Base-by-base conservation (phyloP, 352 stramenopile genomes). In the Phytophthora brassicae region DNA sequence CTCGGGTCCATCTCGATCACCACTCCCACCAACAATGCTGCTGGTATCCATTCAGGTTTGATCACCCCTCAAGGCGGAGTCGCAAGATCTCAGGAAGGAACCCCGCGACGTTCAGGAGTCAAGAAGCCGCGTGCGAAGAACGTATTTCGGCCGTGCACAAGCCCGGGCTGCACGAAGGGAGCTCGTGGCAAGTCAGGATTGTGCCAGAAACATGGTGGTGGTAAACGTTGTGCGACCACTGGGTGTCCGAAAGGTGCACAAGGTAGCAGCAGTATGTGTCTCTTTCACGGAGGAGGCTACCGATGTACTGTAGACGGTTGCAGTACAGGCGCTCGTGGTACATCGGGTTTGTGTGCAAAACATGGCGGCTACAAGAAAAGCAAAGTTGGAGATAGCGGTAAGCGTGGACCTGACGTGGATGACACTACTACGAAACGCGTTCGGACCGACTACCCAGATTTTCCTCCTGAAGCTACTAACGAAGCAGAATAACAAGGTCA, bases 281-380 rank as follows among this genome's bases (percentile, higher is more conserved):
- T 93, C 9, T 91, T 90, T 59, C 88, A 96, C 50, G 88, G 88
- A 46, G 88, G 87, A 7, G 89, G 85, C 42, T 92, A 93, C 41
- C 87, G 88, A 19, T 96, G 88, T 61, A 92, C 75, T 1, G 63
- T 89, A 6, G 68, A 80, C 3, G 81, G 81, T 24, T 96, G 87
- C 56, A 76, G 41, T 22, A 96, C 90, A 2, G 85, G 85, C 19
- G 84, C 84, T 22, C 80, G 86, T 19, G 83, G 86, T 26, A 88
- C 81, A 2, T 92, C 81, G 14, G 84, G 84, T 0, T 66, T 93
- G 8, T 93, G 81, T 66, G 84, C 84, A 17, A 93, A 89, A 54
- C 84, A 93, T 64, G 84, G 81, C 36, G 88, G 88, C 44, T 91
- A 91, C 71, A 90, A 90, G 61, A 75, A 81, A 22, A 65, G 72